Evolutionary conservation across 1,139 yeast genomes (phyloP).

Genomic region (Hemisphaericaspora subhashii): DNA sequence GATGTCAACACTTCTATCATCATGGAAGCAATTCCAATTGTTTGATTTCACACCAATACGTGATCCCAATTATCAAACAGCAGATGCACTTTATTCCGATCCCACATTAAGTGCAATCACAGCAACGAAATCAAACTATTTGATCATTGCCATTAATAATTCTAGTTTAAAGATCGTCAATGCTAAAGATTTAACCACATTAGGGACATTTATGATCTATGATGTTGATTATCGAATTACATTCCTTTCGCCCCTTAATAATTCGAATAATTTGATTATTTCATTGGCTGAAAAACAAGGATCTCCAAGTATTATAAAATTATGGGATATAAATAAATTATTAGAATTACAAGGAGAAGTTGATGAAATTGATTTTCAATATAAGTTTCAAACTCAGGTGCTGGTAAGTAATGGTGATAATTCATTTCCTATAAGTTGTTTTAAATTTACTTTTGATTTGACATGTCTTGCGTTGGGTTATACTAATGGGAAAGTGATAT

Average conservation of each 20-base stretch:
- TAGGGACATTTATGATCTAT: slow-evolving; percentile 60
- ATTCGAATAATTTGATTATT: slow-evolving; percentile 48
- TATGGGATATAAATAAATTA: slow-evolving; percentile 69
- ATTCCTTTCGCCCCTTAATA: slow-evolving; percentile 45
- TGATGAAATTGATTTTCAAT: slow-evolving; percentile 34
- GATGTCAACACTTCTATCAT: slow-evolving; percentile 25
- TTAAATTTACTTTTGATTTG: slow-evolving; percentile 55
- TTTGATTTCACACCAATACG: slow-evolving; percentile 81
- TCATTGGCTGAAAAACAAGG: slow-evolving; percentile 79
- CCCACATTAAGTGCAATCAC: slow-evolving; percentile 64
- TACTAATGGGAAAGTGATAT: slow-evolving; percentile 80
- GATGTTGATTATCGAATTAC: slow-evolving; percentile 64
- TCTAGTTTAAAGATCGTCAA: slow-evolving; percentile 59
- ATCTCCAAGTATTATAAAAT: slow-evolving; percentile 59
- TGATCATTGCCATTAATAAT: slow-evolving; percentile 60
- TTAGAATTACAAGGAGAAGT: slow-evolving; percentile 34
- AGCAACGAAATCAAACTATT: slow-evolving; percentile 45
- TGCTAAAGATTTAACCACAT: slow-evolving; percentile 24
- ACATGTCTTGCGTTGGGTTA: slow-evolving; percentile 79
- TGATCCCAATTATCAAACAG: slow-evolving; percentile 74
- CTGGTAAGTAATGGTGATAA: slow-evolving; percentile 53
- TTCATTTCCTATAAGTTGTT: slow-evolving; percentile 71
- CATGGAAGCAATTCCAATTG: slow-evolving; percentile 89
- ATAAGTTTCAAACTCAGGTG: slow-evolving; percentile 36
- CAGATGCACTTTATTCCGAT: slow-evolving; percentile 74